Conservation (phyloP, 257 asterid species). For the Craterostigma plantagineum region DNA sequence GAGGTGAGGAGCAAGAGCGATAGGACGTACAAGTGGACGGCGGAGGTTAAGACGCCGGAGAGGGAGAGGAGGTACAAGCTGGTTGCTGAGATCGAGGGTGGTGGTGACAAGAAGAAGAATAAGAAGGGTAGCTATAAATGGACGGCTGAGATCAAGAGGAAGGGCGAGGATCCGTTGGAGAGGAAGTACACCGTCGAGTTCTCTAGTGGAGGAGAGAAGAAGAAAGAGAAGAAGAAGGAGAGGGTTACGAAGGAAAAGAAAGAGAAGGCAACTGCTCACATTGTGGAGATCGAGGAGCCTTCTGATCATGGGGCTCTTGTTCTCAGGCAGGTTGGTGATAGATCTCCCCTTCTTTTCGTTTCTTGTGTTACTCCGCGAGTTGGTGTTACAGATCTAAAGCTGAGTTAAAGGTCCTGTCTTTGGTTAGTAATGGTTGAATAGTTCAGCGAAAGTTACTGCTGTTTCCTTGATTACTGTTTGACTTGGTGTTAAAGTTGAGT, state of each 20-base stretch:
- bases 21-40: slow-evolving; percentile 74
- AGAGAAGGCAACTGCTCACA: slow-evolving; percentile 14
- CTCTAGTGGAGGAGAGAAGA: slow-evolving; percentile 18
- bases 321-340: slow-evolving; percentile 44
- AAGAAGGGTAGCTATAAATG: slow-evolving; percentile 29
- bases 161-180: slow-evolving; percentile 29
- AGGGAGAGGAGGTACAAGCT: slow-evolving; percentile 54
- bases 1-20: slow-evolving; percentile 22
- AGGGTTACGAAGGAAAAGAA: slow-evolving; percentile 22
- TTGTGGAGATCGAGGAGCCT: slow-evolving; percentile 56
- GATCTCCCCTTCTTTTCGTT: too few relatives aligned
- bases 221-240: slow-evolving; percentile 17
- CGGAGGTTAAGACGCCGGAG: slow-evolving; percentile 58
- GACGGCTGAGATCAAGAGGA: slow-evolving; percentile 70
- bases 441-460: too few relatives aligned
- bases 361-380: too few relatives aligned
- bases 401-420: too few relatives aligned
- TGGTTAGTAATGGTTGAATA: too few relatives aligned
- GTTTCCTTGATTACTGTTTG: too few relatives aligned
- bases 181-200: slow-evolving; percentile 45
- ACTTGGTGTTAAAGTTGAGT: too few relatives aligned
- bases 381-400: too few relatives aligned
- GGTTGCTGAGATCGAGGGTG: slow-evolving; percentile 55
- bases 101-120: slow-evolving; percentile 31
- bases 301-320: slow-evolving; percentile 48